phyloP scores from a whole-genome alignment of 345 rosid genomes.

The Stellera chamaejasme region DNA sequence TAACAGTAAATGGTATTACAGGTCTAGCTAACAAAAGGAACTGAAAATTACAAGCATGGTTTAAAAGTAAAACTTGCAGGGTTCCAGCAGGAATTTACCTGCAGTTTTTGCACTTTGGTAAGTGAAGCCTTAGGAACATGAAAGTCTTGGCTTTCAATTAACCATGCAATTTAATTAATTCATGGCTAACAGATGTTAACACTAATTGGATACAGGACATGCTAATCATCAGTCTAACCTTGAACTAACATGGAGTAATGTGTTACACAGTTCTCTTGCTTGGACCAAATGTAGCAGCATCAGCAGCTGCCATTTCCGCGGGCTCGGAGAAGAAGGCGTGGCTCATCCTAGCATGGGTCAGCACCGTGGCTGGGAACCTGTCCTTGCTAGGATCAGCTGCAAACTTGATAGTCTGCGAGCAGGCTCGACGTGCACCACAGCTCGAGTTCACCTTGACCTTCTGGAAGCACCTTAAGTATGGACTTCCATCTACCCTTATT shows the following conservation, averaged over 20 bases:
- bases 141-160: too few relatives aligned
- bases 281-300: conserved; percentile 59
- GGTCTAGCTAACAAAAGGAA: too few relatives aligned
- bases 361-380: conserved; percentile 77
- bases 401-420: conserved; percentile 80
- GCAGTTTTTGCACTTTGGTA: too few relatives aligned
- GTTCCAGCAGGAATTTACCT: too few relatives aligned
- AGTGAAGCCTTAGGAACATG: too few relatives aligned
- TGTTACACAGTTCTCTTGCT: conserved; percentile 51
- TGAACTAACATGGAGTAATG: not conserved
- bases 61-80: too few relatives aligned
- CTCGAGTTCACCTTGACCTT: conserved; percentile 56
- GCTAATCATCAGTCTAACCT: not conserved
- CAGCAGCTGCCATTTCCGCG: conserved; percentile 44
- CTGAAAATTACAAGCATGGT: too few relatives aligned
- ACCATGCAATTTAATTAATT: too few relatives aligned
- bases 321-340: conserved; percentile 70
- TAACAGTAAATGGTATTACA: too few relatives aligned
- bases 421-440: conserved; percentile 47
- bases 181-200: too few relatives aligned
- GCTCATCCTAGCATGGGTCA: conserved; percentile 82
- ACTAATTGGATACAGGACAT: too few relatives aligned
- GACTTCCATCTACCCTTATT: conserved; percentile 66
- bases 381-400: conserved; percentile 82
- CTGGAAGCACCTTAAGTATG: conserved; percentile 61